Conservation (phyloP, 2,329 filamentous ascomycete genomes). For the Fusarium tupiense region DNA sequence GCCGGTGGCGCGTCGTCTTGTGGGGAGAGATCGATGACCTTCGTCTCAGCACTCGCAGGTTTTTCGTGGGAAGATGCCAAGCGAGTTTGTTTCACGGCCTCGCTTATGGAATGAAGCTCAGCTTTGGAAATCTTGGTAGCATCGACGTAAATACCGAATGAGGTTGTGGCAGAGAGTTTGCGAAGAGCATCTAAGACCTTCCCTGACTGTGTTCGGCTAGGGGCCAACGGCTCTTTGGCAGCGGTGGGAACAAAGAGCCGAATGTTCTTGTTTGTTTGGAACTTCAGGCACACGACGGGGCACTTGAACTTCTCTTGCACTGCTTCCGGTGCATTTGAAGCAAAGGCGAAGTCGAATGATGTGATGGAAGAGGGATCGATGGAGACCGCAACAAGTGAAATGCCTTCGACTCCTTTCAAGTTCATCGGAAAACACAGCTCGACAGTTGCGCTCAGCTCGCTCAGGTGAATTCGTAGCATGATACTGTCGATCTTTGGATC, state of each 20-base stretch:
- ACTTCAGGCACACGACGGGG: neutral
- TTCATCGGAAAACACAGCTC: conserved; percentile 18
- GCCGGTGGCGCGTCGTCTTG: conserved; percentile 9
- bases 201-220: conserved; percentile 17
- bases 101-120: conserved; percentile 11
- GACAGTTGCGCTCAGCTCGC: neutral
- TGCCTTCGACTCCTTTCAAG: conserved; percentile 9
- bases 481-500: conserved; percentile 20
- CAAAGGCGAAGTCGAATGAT: conserved; percentile 1
- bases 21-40: conserved; percentile 1
- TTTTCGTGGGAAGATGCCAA: neutral
- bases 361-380: conserved; percentile 20
- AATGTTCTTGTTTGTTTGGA: neutral
- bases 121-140: conserved; percentile 17
- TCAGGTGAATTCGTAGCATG: neutral
- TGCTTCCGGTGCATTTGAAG: neutral
- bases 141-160: conserved; percentile 20
- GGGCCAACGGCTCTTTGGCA: conserved; percentile 5
- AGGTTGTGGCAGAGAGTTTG: neutral
- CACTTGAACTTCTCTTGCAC: conserved; percentile 14
- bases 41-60: neutral
- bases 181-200: conserved; percentile 25
- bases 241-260: neutral
- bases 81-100: neutral
- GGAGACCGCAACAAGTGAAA: neutral